These are phyloP conservation scores for Nevesoporus exiguus DNA, from an alignment of 768 basidiomycete genomes.

Conservation along the genomic window DNA sequence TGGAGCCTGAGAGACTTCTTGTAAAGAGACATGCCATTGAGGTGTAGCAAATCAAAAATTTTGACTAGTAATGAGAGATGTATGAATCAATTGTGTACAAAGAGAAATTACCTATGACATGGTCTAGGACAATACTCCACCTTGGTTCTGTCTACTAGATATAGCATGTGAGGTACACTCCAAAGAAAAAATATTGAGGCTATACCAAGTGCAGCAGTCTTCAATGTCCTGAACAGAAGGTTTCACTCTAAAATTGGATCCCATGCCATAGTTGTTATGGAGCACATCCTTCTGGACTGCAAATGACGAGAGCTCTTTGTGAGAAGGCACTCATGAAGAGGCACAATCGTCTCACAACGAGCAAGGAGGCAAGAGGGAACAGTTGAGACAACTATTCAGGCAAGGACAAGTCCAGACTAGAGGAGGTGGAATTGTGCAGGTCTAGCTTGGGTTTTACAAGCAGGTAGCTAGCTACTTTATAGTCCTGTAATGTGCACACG, in stretches of 20 bases:
- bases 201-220: slow-evolving; percentile 85
- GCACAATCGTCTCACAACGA: slow-evolving; percentile 95
- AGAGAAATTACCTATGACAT: slow-evolving; percentile 62
- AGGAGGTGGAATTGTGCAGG: too few species aligned
- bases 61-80: slow-evolving; percentile 63
- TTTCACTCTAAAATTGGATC: slow-evolving; percentile 87
- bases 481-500: too few species aligned
- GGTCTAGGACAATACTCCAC: slow-evolving; percentile 76
- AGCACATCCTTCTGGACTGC: too few species aligned
- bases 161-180: background rate
- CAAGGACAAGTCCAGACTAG: too few species aligned
- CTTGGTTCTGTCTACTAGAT: slow-evolving; percentile 65
- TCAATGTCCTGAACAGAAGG: slow-evolving; percentile 89
- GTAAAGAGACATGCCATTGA: slow-evolving; percentile 80
- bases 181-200: background rate
- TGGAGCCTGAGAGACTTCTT: slow-evolving; percentile 69
- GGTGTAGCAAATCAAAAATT: slow-evolving; percentile 89
- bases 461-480: too few species aligned
- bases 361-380: too few species aligned
- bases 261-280: too few species aligned
- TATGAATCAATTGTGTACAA: background rate
- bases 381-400: too few species aligned
- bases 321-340: too few species aligned
- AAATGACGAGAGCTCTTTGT: too few species aligned
- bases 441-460: too few species aligned